Percentiles rank a stretch among this genome's conserved stretches.
These are phyloP conservation scores for Ormosia semicastrata DNA, from an alignment of 306 rosid species.

Conservation along the genomic window DNA sequence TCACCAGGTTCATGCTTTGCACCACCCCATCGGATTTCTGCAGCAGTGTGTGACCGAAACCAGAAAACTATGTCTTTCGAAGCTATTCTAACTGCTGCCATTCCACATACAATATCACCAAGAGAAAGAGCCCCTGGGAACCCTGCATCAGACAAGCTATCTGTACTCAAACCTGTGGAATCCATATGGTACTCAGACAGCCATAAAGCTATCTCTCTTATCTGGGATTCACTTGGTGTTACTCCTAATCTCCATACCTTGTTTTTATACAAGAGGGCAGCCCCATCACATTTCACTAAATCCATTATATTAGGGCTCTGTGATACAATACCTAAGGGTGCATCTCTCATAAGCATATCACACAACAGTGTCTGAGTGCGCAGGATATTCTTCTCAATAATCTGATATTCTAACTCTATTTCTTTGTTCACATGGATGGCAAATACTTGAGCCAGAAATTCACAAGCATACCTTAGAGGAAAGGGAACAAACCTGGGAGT, in stretches of 20 bases:
- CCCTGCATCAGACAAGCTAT: conserved; percentile 92
- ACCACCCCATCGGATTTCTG: conserved; percentile 95
- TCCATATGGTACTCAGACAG: conserved; percentile 71
- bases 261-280: conserved; percentile 70
- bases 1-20: conserved; percentile 89
- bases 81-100: conserved; percentile 92
- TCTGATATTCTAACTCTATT: conserved; percentile 78
- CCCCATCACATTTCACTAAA: conserved; percentile 95
- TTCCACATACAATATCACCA: conserved; percentile 77
- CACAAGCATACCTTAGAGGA: conserved; percentile 99
- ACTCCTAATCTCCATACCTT: conserved; percentile 80
- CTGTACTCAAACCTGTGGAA: conserved; percentile 95
- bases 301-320: conserved; percentile 95
- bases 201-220: conserved; percentile 75
- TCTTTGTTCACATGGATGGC: conserved; percentile 94
- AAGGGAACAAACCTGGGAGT: conserved; percentile 91
- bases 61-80: conserved; percentile 71
- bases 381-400: conserved; percentile 79
- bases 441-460: conserved; percentile 93
- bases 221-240: conserved; percentile 71
- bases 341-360: conserved; percentile 95
- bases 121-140: conserved; percentile 71
- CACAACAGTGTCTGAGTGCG: conserved; percentile 93
- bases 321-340: conserved; percentile 84
- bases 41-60: conserved; percentile 87